Base-by-base conservation (phyloP, 2,329 filamentous ascomycete genomes). In the Sclerotinia trifoliorum region DNA sequence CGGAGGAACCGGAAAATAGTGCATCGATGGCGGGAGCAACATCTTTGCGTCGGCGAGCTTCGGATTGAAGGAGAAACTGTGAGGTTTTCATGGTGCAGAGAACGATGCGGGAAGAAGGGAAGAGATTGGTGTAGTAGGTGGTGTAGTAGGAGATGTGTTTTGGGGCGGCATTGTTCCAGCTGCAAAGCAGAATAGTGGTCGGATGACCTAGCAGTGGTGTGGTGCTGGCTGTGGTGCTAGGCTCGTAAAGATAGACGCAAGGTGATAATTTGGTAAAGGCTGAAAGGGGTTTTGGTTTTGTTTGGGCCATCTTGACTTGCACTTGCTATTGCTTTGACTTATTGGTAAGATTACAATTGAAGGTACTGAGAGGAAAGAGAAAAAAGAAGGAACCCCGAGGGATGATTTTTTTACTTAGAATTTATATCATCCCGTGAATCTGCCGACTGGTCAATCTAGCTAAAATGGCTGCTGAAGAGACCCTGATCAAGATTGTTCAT, bases 81-180 rank as follows among this genome's bases (percentile, higher is more conserved):
- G 81, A 79, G 55, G 84, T 81, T 44, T 78, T 77, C 15, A 80
- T 83, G 35, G 86, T 80, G 17, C 85, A 78, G 48, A 85, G 80
- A 42, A 87, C 77, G 67, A 86, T 83, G 51, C 80, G 79, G 5
- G 85, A 80, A 32, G 77, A 72, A 0, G 86, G 85, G 72, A 80
- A 88, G 0, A 86, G 80, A 17, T 76, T 73, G 52, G 80, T 80
- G 76, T 84, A 87, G 39, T 82, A 83, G 17, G 82, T 80, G 19
- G 82, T 79, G 72, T 87, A 88, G 74, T 88, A 88, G 68, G 79
- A 78, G 39, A 87, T 80, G 74, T 88, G 81, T 70, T 83, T 84
- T 2, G 85, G 82, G 17, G 78, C 77, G 29, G 82, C 84, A 70
- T 88, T 85, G 65, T 85, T 84, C 86, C 85, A 88, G 73, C 84